These are phyloP conservation scores for Sugiyamaella smithiae DNA, from an alignment of 805 yeast genomes.

Conservation along the genomic window DNA sequence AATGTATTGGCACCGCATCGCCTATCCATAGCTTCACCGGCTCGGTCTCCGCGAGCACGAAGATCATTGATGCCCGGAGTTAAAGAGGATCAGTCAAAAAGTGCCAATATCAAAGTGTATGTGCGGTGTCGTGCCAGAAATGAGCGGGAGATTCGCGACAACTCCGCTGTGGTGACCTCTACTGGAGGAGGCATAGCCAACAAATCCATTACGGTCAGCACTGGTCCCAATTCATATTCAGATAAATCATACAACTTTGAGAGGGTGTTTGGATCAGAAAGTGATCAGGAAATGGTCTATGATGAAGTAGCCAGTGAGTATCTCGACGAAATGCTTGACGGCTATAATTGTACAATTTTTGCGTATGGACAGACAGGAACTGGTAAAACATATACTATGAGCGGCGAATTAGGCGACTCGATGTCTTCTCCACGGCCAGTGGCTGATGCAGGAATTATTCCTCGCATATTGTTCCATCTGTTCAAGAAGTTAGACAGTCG, in stretches of 20 bases:
- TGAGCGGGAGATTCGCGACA: constrained; percentile 24
- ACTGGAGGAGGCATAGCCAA: constrained; percentile 21
- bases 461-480: constrained; percentile 67
- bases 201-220: constrained; percentile 16
- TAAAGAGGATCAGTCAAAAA: not conserved
- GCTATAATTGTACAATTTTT: constrained; percentile 87
- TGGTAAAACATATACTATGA: constrained; percentile 93
- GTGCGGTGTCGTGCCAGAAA: constrained; percentile 39
- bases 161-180: constrained; percentile 15
- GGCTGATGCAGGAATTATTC: constrained; percentile 70
- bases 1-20: too few relatives aligned
- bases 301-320: constrained; percentile 77
- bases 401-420: constrained; percentile 60
- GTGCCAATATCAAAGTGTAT: constrained; percentile 38
- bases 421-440: constrained; percentile 37
- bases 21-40: not conserved
- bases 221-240: constrained; percentile 14
- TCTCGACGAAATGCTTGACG: constrained; percentile 82
- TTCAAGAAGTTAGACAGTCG: constrained; percentile 53
- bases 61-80: not conserved
- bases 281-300: constrained; percentile 63
- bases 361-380: constrained; percentile 98
- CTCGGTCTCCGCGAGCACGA: not conserved
- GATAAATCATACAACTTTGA: constrained; percentile 63
- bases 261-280: constrained; percentile 58